Evolutionary conservation across 2,329 filamentous ascomycete species (phyloP), one percentile per base, ranked within the genome.

Genomic region (Intubia oerlemansii): DNA sequence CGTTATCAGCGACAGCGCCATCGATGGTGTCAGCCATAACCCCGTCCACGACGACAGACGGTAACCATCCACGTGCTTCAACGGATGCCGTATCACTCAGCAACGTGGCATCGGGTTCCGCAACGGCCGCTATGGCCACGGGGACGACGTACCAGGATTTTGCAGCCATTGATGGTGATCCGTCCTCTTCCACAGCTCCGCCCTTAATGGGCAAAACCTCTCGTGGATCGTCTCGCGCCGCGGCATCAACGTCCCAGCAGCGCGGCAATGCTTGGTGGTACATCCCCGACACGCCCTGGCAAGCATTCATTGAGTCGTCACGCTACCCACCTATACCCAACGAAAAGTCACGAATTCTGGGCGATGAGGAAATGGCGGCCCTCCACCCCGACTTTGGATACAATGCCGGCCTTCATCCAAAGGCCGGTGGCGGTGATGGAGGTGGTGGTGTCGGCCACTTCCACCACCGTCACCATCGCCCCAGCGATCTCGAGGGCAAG

Each of bases 241-340:
- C n/a, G n/a, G n/a, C n/a, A n/a, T n/a, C n/a, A n/a, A n/a, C 25
- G 5, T 20, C 25, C 3, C 17, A 28, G 3, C 13, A 24, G 10
- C n/a, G 21, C 17, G 14, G 25, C 7, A 31, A 33, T 7, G 12
- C 32, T 3, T 39, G 36, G 37, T 38, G 36, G 36, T 35, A 38
- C 28, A 37, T 34, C 23, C 29, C 50, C 5, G 50, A 54, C 10
- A 47, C 57, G 10, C 50, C 51, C 32, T 70, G 64, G 64, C 48
- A 49, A 9, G 53, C 57, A 28, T 68, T 66, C 39, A 47, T 68
- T 15, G 51, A 52, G 17, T 64, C 64, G 10, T 64, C 62, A 3
- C 47, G 51, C 5, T 66, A 62, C 41, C 61, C 60, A 2, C 57
- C 50, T 22, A 44, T 50, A 28, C 44, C 47, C 4, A 47, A 57